A percentile compares a stretch with the other conserved stretches of the same genome.
Conservation (phyloP, 352 stramenopile species). For the Pythium dissotocum region DNA sequence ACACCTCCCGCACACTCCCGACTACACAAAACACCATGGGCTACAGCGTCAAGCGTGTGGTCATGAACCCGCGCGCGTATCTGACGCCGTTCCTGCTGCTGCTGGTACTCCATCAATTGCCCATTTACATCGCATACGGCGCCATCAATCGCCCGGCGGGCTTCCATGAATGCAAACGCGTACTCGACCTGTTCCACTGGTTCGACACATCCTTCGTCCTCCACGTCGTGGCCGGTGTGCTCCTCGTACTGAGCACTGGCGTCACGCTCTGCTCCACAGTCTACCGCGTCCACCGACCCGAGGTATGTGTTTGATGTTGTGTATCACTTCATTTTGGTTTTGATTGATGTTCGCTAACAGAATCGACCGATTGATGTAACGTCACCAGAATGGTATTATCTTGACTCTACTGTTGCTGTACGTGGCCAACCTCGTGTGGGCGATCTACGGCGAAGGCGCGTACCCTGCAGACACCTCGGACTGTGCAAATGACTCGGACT, state of each 20-base stretch:
- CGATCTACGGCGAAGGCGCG: conserved; percentile 53
- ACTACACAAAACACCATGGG: conserved; percentile 14
- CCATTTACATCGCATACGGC: conserved; percentile 58
- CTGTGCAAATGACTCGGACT: conserved; percentile 52
- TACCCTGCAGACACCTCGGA: conserved; percentile 52
- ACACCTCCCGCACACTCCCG: not conserved
- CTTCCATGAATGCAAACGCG: conserved; percentile 41
- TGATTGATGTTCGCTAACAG: not conserved
- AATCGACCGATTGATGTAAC: conserved; percentile 4
- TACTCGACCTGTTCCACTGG: conserved; percentile 62
- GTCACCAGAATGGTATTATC: conserved; percentile 45
- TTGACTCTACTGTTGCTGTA: conserved; percentile 62
- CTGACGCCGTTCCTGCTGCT: conserved; percentile 58
- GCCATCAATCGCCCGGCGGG: conserved; percentile 39
- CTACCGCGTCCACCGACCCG: conserved; percentile 51
- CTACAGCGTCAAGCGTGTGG: conserved; percentile 58
- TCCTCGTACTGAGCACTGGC: conserved; percentile 42
- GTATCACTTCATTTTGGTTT: not conserved
- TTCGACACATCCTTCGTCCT: conserved; percentile 53
- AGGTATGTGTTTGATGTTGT: conserved; percentile 32
- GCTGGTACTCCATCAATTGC: conserved; percentile 63
- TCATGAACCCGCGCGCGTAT: conserved; percentile 81
- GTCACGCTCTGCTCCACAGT: conserved; percentile 58
- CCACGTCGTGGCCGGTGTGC: conserved; percentile 39
- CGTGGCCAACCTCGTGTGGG: conserved; percentile 51